These are phyloP conservation scores for Aspergillus alliaceus DNA, from an alignment of 2,329 filamentous ascomycete genomes.

Conservation along the genomic window DNA sequence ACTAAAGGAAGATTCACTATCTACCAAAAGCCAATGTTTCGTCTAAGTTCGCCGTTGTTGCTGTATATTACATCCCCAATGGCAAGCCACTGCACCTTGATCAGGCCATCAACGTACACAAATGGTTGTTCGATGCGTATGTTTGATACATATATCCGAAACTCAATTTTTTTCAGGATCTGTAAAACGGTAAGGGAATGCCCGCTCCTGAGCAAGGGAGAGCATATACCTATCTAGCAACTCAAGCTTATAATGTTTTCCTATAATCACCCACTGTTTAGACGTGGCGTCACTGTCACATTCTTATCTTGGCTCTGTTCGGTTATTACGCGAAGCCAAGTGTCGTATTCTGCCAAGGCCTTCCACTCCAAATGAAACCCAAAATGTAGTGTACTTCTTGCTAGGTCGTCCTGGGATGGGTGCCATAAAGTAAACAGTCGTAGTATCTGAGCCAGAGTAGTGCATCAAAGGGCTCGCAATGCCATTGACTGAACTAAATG, in stretches of 20 bases:
- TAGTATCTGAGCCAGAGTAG: neutral
- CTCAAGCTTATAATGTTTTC: too few relatives aligned
- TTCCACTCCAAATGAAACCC: neutral
- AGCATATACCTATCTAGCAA: too few relatives aligned
- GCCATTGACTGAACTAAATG: neutral
- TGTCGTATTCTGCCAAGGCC: neutral
- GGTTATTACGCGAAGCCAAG: neutral
- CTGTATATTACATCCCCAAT: slow-evolving; percentile 13
- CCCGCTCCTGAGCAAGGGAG: too few relatives aligned
- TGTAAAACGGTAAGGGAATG: too few relatives aligned
- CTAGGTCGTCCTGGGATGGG: neutral
- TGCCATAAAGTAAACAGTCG: neutral
- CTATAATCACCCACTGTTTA: neutral
- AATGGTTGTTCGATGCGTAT: slow-evolving; percentile 4
- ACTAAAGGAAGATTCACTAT: neutral
- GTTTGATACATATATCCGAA: too few relatives aligned
- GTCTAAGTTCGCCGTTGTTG: too few relatives aligned
- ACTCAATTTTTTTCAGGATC: too few relatives aligned
- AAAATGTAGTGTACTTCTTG: neutral
- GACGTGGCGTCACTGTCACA: neutral
- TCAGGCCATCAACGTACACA: slow-evolving; percentile 9
- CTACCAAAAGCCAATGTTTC: neutral
- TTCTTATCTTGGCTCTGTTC: neutral
- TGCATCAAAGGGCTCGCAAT: neutral
- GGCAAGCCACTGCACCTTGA: slow-evolving; percentile 9